These are phyloP conservation scores for Pyricularia pennisetigena DNA, from an alignment of 2,329 filamentous ascomycete species.

Conservation along the genomic window DNA sequence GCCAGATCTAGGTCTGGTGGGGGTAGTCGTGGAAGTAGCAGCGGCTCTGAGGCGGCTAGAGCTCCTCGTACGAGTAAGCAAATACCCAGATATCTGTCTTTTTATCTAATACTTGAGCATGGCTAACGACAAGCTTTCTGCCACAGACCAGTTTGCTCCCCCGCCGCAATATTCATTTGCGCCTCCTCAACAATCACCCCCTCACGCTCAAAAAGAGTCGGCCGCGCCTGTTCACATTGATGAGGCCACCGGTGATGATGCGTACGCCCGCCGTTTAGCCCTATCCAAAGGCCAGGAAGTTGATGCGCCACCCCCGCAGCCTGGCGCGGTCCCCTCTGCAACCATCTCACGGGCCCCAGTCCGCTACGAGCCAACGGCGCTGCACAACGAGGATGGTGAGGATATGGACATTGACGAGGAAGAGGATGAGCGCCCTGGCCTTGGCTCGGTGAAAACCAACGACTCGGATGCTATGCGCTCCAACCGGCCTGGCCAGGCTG, in stretches of 20 bases:
- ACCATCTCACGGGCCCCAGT: slow-evolving; percentile 72
- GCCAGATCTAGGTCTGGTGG: neutral
- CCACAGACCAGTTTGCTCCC: slow-evolving; percentile 48
- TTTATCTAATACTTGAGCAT: neutral
- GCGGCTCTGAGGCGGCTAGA: neutral
- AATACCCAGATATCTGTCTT: neutral
- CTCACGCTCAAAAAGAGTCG: slow-evolving; percentile 28
- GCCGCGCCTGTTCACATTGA: slow-evolving; percentile 36
- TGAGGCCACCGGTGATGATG: slow-evolving; percentile 59
- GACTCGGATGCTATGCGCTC: slow-evolving; percentile 25
- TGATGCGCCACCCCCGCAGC: slow-evolving; percentile 13
- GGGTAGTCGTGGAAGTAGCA: neutral
- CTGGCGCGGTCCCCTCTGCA: slow-evolving; percentile 25
- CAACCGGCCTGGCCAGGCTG: slow-evolving; percentile 66
- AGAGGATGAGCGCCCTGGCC: slow-evolving; percentile 12
- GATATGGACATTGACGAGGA: slow-evolving; percentile 28
- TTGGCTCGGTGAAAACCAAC: slow-evolving; percentile 16
- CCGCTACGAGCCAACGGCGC: slow-evolving; percentile 47
- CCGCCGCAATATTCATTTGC: slow-evolving; percentile 46
- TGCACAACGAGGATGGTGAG: slow-evolving; percentile 15
- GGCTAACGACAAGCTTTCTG: neutral
- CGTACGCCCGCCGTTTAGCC: slow-evolving; percentile 52
- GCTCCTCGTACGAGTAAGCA: neutral
- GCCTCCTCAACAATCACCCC: slow-evolving; percentile 41
- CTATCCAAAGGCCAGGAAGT: slow-evolving; percentile 31